Base-by-base conservation (phyloP, 2,329 filamentous ascomycete genomes). In the Diaporthe australafricana region DNA sequence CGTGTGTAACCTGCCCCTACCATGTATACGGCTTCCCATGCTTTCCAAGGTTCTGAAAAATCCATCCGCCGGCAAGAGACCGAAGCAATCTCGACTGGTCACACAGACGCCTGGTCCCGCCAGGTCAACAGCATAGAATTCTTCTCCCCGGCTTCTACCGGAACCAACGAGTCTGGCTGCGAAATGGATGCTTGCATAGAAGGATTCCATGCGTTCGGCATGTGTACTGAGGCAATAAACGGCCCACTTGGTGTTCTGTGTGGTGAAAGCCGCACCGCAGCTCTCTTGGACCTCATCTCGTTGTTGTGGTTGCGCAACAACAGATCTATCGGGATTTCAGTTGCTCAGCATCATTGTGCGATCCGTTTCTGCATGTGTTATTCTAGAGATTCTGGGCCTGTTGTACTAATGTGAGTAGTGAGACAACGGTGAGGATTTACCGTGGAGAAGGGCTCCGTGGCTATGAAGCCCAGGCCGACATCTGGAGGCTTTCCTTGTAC, bases 1-100 rank as follows among this genome's bases (percentile, higher is more conserved):
- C 50, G 30, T 48, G 66, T 72, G 45, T 57, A 22, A 72, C 45
- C 5, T 40, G 14, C 7, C 45, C 11, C 45, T 35, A 50, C 22
- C 38, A 45, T 16, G 20, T 12, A 5, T 22, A 27, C 50, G 27
- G 42, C 32, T 38, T 27, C 27, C 35, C 22, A 53, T 14, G n/a
- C n/a, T 27, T 52, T 47, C 17, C 1, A 20, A 5, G 40, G 14
- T 11, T 38, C 20, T 2, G 27, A 2, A n/a, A n/a, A n/a, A n/a
- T 20, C 0, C 2, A 9, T 22, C 27, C 5, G 5, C 6, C 53
- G 32, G 53, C 11, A 12, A 12, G 5, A 25, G 14, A 32, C 20
- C n/a, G 35, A 3, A 3, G 5, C 2, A 17, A 20, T 38, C 14
- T 30, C 8, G 1, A n/a, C 25, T 5, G 11, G 52, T 47, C 16